Percentiles rank a stretch among this genome's conserved stretches.
These are phyloP conservation scores for Raphanus raphanistrum DNA, from an alignment of 345 rosid species.

Conservation along the genomic window DNA sequence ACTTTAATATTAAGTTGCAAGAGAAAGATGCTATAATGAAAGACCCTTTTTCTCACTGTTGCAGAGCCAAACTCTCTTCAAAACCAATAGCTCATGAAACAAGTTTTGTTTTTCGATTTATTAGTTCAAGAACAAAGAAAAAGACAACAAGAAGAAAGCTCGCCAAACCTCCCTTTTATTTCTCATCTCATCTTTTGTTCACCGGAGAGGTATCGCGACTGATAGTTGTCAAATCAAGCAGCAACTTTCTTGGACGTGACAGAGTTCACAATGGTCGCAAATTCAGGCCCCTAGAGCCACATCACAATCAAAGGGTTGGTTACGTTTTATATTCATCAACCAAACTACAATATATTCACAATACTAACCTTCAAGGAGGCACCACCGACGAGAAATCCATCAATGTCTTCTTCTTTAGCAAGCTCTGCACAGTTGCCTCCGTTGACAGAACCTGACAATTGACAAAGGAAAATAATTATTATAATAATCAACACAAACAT, in stretches of 20 bases:
- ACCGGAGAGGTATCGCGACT: slow-evolving; percentile 21
- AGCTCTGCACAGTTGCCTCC: slow-evolving; percentile 92
- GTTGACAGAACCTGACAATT: slow-evolving; percentile 77
- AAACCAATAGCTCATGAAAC: slow-evolving; percentile 24
- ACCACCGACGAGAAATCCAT: slow-evolving; percentile 98
- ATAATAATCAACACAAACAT: not conserved
- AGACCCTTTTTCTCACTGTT: slow-evolving; percentile 2
- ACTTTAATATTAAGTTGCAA: slow-evolving; percentile 25
- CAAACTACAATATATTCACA: slow-evolving; percentile 11
- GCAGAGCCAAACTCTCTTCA: slow-evolving; percentile 24
- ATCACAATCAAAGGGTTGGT: not conserved
- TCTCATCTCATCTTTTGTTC: slow-evolving; percentile 22
- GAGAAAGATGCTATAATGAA: not conserved
- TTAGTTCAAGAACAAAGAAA: slow-evolving; percentile 36
- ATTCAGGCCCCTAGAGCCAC: slow-evolving; percentile 79
- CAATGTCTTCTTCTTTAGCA: slow-evolving; percentile 94
- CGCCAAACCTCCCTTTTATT: slow-evolving; percentile 30
- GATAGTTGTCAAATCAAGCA: slow-evolving; percentile 48
- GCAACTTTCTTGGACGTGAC: slow-evolving; percentile 86
- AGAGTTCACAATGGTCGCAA: slow-evolving; percentile 90
- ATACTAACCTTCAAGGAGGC: slow-evolving; percentile 89
- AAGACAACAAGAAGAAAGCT: slow-evolving; percentile 26
- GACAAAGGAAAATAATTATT: not conserved
- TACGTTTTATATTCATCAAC: slow-evolving; percentile 6
- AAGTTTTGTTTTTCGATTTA: slow-evolving; percentile 23